Base-by-base conservation (phyloP, 2,329 filamentous ascomycete genomes). In the Beauveria varroae region DNA sequence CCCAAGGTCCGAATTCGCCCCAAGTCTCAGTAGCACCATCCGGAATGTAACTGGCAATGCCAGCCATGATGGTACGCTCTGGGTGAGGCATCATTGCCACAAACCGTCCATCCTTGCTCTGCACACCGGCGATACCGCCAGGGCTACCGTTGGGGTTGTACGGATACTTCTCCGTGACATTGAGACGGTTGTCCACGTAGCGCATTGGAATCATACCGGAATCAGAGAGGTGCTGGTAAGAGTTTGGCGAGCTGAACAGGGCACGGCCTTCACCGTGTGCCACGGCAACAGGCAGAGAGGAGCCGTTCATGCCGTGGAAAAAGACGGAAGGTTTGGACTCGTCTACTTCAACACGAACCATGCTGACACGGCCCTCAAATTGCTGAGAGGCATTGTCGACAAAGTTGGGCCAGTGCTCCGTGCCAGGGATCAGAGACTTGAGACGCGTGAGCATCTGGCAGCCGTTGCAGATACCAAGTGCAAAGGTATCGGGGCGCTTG, bases 391-490 rank as follows among this genome's bases (percentile, higher is more conserved):
- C 77, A 74, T 98, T 98, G 63, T 89, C 82, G 62, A 93, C 88
- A 74, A 97, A 97, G 26, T 84, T 89, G 3, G 92, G 93, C 92
- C 93, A 97, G 68, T 83, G 77, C 65, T 84, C 78, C 0, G 92
- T 86, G n/a, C 92, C 93, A 1, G 92, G 93, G 65, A 97, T 96
- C 58, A 96, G 79, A 63, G 88, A 86, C 70, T 91, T 91, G 75
- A 76, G 73, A 56, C 91, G 86, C 6, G 89, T 89, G 46, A 98
- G 79, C 85, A 98, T 96, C 75, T 99, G 95, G 72, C 95, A 98
- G 56, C 95, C 95, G 73, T 99, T 99, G 82, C 95, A 98, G 40
- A 98, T 91, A 68, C 95, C 95, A 1, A 99, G 82, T 0, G 91
- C 82, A 74, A 99, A 98, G 0, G 95, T 98, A 71, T 97, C 91